These are phyloP conservation scores for Aegilops speltoides DNA, from an alignment of 176 grass and related monocot species.

Conservation along the genomic window DNA sequence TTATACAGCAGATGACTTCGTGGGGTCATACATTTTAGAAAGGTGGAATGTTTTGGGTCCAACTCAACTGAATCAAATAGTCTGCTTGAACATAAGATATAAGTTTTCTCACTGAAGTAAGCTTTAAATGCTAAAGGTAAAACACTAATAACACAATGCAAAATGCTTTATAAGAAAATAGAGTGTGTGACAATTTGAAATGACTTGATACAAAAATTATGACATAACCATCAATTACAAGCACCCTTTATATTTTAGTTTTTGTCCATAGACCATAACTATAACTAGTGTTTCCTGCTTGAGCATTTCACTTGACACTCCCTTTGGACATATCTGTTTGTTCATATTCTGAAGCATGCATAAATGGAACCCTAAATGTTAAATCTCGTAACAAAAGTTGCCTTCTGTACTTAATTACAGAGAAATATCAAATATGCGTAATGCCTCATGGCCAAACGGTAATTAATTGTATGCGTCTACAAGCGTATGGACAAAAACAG, in stretches of 20 bases:
- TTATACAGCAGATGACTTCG: slow-evolving; percentile 4
- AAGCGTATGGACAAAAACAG: neutral
- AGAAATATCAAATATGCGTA: slow-evolving; percentile 29
- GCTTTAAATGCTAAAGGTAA: too few species aligned
- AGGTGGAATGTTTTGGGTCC: neutral
- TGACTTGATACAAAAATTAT: neutral
- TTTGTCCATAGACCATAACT: neutral
- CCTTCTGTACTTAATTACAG: slow-evolving; percentile 1
- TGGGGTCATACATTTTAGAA: neutral
- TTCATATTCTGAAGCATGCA: neutral
- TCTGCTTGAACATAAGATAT: neutral
- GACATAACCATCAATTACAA: neutral
- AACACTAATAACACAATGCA: too few species aligned
- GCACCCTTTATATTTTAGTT: neutral
- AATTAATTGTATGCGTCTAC: neutral
- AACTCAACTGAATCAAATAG: slow-evolving; percentile 15
- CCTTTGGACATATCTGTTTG: neutral
- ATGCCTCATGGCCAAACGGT: neutral
- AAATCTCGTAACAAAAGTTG: neutral
- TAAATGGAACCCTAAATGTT: neutral
- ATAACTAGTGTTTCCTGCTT: slow-evolving; percentile 10
- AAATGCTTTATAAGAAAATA: too few species aligned
- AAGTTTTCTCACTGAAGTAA: too few species aligned
- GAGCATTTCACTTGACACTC: neutral
- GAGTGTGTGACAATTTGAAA: neutral